Base-by-base conservation (phyloP, 2,329 filamentous ascomycete genomes). In the Ophiostoma piceae region DNA sequence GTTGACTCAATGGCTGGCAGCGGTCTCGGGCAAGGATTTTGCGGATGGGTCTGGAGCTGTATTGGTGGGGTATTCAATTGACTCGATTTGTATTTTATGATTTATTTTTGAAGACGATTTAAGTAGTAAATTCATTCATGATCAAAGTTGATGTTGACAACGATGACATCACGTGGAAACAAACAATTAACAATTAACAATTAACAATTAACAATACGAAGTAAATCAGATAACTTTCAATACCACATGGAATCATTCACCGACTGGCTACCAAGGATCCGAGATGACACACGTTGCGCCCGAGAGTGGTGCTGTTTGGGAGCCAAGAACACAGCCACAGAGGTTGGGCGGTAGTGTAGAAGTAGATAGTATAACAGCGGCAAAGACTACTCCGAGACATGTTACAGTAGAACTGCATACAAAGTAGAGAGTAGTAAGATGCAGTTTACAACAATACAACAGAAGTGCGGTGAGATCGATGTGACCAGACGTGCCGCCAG, bases 311-410 rank as follows among this genome's bases (percentile, higher is more conserved):
- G 57, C 51, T 57, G n/a, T 29, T 57, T 62, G 26, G 26, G 57
- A 37, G 43, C 62, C 68, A 37, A 69, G 64, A 69, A 67, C 68
- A 67, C 64, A 67, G 68, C 68, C 68, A 69, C 68, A 32, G 26
- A 19, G 32, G 57, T 26, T 32, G 22, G 26, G 11, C 8, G 26
- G 26, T 26, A 60, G 26, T 62, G 16, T 35, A 35, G 35, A 35
- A 60, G 8, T 32, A 14, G 54, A 29, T 2, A 54, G 35, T 8
- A 35, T 29, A 29, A 29, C 26, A 35, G 8, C 35, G 35, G 35
- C 35, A 35, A 29, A 29, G 35, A 35, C 35, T 35, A 8, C 35
- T 35, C 35, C 35, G 35, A 35, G 35, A 35, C 26, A 29, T 29
- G 26, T 29, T 29, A 29, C 26, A 29, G 26, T 29, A 29, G 26